These are phyloP conservation scores for Rhododendron ferrugineum DNA, from an alignment of 148 eudicot genomes.

Conservation along the genomic window DNA sequence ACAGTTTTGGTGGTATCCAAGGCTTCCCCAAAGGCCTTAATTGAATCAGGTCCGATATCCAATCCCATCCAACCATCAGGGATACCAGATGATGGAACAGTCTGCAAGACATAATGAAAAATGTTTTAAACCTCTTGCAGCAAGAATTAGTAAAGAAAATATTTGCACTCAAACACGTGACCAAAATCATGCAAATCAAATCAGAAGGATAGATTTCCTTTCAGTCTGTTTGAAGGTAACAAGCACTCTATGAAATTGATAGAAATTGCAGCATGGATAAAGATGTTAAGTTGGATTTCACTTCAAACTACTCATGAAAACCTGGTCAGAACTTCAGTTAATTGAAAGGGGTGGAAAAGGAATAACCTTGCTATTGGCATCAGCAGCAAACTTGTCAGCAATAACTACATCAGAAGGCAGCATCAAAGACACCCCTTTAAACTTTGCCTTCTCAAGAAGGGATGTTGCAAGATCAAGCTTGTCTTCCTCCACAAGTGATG, in stretches of 20 bases:
- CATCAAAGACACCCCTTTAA: conserved; percentile 65
- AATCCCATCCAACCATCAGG: conserved; percentile 99
- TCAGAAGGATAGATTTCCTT: background rate
- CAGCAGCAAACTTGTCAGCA: conserved; percentile 81
- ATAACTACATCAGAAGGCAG: conserved; percentile 71
- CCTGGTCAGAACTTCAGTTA: background rate
- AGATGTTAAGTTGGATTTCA: background rate
- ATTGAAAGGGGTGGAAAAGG: background rate
- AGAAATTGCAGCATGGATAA: background rate
- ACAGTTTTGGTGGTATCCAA: conserved; percentile 85
- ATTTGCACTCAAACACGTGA: background rate
- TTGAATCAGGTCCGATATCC: conserved; percentile 85
- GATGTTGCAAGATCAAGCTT: conserved; percentile 79
- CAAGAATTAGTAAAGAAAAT: background rate
- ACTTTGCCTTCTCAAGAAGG: conserved; percentile 79
- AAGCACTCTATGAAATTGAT: background rate
- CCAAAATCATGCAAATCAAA: background rate
- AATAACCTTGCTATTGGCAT: conserved; percentile 88
- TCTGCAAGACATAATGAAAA: conserved; percentile 28
- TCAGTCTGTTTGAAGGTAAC: background rate
- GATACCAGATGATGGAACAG: conserved; percentile 72
- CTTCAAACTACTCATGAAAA: background rate
- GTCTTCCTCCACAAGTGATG: conserved; percentile 89
- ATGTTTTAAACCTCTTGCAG: background rate
- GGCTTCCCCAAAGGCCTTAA: conserved; percentile 66